Base-by-base conservation (phyloP, 345 rosid genomes). In the Turnera subulata region DNA sequence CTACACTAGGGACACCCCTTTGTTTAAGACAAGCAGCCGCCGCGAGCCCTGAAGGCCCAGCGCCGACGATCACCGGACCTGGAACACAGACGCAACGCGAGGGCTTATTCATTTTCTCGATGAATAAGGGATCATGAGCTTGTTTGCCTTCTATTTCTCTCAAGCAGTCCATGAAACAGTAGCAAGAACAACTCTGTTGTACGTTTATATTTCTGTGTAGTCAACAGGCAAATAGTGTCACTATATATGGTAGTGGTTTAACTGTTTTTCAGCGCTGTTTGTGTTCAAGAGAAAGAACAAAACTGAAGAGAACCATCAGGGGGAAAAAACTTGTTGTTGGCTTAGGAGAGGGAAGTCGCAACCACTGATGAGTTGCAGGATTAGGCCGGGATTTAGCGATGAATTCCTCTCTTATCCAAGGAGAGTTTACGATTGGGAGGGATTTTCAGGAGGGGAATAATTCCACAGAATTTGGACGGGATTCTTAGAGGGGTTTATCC, bases 141-240 rank as follows among this genome's bases (percentile, higher is more conserved):
- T 71, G 82, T 72, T 93, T 89, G 11, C 94, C 86, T 81, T 86
- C 82, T 49, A 86, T 79, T 76, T 92, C 98, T 73, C 77, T 82
- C 65, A 35, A 54, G 71, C 59, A 77, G 16, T 78, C 86, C 97
- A 88, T 65, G 17, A 37, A n/a, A 40, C 61, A 46, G 61, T 37
- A 29, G 15, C 15, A 18, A 43, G 23, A 43, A 17, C 61, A n/a
- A n/a, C n/a, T n/a, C n/a, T n/a, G n/a, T n/a, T n/a, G n/a, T n/a
- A n/a, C n/a, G n/a, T n/a, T n/a, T n/a, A n/a, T n/a, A n/a, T n/a
- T n/a, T n/a, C n/a, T n/a, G n/a, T n/a, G n/a, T n/a, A n/a, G n/a
- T n/a, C n/a, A n/a, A n/a, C n/a, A n/a, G n/a, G n/a, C n/a, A n/a
- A n/a, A n/a, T n/a, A n/a, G n/a, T n/a, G n/a, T n/a, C n/a, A n/a